A percentile compares a stretch with the other conserved stretches of the same genome.
These are phyloP conservation scores for Aspergillus caelatus DNA, from an alignment of 2,329 filamentous ascomycete genomes.

Conservation along the genomic window DNA sequence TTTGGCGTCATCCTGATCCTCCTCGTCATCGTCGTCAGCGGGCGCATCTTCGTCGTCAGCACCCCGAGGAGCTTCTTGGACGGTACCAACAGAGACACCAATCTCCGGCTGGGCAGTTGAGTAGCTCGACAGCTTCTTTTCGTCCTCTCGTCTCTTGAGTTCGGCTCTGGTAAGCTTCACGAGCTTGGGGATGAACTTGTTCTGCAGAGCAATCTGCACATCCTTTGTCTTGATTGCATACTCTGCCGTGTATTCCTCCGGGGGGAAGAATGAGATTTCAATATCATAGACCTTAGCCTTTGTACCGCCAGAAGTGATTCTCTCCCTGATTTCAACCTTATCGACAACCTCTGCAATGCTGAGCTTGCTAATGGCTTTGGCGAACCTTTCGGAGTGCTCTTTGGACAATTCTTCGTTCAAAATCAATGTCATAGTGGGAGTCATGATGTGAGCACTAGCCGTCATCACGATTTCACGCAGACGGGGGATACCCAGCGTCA, in stretches of 20 bases:
- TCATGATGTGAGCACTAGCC: constrained; percentile 84
- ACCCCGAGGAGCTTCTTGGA: constrained; percentile 54
- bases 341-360: constrained; percentile 84
- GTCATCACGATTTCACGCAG: constrained; percentile 98
- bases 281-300: constrained; percentile 86
- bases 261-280: constrained; percentile 79
- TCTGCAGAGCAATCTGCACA: constrained; percentile 78
- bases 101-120: constrained; percentile 77
- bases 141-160: constrained; percentile 73
- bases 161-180: constrained; percentile 73
- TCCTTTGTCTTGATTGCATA: constrained; percentile 82
- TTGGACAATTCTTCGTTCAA: constrained; percentile 72
- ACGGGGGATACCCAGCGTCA: constrained; percentile 96
- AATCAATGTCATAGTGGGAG: constrained; percentile 73
- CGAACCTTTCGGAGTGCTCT: constrained; percentile 74
- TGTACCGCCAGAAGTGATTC: constrained; percentile 69
- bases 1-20: constrained; percentile 73
- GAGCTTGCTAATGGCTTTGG: constrained; percentile 87
- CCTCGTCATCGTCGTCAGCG: constrained; percentile 71
- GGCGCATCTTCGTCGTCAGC: constrained; percentile 59
- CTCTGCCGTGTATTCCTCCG: constrained; percentile 77
- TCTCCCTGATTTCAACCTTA: constrained; percentile 77
- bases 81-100: constrained; percentile 61
- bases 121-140: constrained; percentile 57
- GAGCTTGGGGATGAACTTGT: constrained; percentile 73